Evolutionary conservation across 768 basidiomycete genomes (phyloP), one percentile per base, ranked within the genome.

Genomic region (Tylopilus cervinicoccineus): DNA sequence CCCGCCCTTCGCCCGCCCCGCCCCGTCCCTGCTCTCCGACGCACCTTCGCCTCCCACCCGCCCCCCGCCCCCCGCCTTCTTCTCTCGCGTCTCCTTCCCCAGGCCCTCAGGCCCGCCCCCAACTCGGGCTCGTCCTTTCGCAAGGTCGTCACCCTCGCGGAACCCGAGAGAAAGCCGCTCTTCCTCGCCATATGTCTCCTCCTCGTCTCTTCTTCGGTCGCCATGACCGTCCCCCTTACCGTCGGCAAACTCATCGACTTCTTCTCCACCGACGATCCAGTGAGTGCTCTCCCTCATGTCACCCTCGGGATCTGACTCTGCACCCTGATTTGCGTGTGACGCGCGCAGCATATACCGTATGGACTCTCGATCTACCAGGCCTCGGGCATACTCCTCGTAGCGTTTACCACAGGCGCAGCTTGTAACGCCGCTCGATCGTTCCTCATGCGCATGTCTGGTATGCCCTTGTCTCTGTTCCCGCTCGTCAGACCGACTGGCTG

Each of bases 161-260:
- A 72, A 59, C 88, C 92, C 1, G 95, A 98, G 70, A 76, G 74
- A 59, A 88, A 82, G 54, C 83, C 88, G 2, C 74, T 96, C 9
- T 61, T 78, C 0, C 75, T 83, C 36, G 93, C 93, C 7, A 73
- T 93, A 38, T 87, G 86, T 0, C 69, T 95, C 53, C 75, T 97
- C 8, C 66, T 94, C 14, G 76, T 92, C n/a, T 95, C 93, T 0
- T 91, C 92, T 9, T 73, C 86, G 3, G 89, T 99, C 19, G 88
- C 91, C 4, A 88, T 97, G 84, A 88, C 86, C 54, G 79, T 98
- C 12, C 95, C 95, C 0, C 81, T 96, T 57, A 93, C 93, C 1
- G 85, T 97, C 59, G 95, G 95, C 10, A 89, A 83, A 64, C 73
- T 98, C 43, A 96, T 99, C 52, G 94, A 97, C 70, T 93, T 87